Percentiles rank a stretch among this genome's conserved stretches.
phyloP scores from a whole-genome alignment of 1,139 yeast species.

The Suhomyces chickasaworum region DNA sequence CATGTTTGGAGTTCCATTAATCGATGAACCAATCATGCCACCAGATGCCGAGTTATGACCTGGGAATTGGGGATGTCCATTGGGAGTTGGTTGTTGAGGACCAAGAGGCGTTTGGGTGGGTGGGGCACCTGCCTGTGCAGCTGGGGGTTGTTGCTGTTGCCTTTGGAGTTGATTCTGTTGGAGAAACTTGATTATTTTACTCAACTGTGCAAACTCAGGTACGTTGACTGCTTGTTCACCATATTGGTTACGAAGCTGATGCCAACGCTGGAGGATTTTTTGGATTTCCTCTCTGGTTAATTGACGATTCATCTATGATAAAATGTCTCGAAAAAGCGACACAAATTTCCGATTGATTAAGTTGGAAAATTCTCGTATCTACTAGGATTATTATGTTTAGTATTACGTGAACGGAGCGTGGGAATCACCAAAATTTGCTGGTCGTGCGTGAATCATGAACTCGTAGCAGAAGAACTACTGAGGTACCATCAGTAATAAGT shows the following conservation, averaged over 20 bases:
- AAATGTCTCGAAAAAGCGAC: constrained; percentile 1
- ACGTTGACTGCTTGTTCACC: constrained; percentile 66
- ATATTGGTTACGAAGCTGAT: constrained; percentile 58
- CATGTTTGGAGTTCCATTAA: constrained; percentile 13
- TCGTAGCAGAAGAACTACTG: background rate
- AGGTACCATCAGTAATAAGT: background rate
- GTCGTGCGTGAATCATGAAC: constrained; percentile 8
- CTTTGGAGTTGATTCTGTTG: constrained; percentile 43
- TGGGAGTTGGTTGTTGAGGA: constrained; percentile 16
- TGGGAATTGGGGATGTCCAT: constrained; percentile 9
- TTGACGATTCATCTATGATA: constrained; percentile 23
- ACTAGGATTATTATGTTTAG: background rate
- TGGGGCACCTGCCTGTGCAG: constrained; percentile 12
- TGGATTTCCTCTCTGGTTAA: constrained; percentile 45
- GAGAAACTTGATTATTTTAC: constrained; percentile 55
- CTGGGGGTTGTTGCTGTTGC: constrained; percentile 23
- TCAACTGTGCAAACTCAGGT: constrained; percentile 62
- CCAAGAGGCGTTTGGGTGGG: constrained; percentile 10
- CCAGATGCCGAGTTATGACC: constrained; percentile 5
- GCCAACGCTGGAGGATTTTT: constrained; percentile 57
- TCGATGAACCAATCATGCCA: constrained; percentile 6
- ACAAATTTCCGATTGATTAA: constrained; percentile 7
- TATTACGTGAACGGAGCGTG: constrained; percentile 5
- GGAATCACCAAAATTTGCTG: constrained; percentile 5
- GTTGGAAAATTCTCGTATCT: constrained; percentile 4